Base-by-base conservation (phyloP, 2,329 filamentous ascomycete species). In the Fusarium ambrosium region DNA sequence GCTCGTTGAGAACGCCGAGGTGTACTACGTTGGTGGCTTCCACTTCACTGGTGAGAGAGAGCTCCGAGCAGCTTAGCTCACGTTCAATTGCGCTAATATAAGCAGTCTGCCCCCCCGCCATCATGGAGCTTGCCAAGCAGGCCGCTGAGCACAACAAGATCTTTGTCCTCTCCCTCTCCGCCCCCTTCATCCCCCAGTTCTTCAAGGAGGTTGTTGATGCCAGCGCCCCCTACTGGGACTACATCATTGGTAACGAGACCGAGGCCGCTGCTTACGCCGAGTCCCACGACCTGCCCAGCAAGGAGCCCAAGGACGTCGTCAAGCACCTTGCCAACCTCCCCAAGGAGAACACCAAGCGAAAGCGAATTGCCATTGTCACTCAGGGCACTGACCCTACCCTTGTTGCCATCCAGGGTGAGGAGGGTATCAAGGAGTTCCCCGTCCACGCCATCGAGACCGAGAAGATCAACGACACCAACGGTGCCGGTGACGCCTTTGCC, bases 171-270 rank as follows among this genome's bases (percentile, higher is more conserved):
- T 97, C 95, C 78, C 91, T 99, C 71, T 97, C 95, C 62, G 97
- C 97, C 9, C 97, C 97, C 70, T 99, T 99, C 89, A 98, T 99
- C 81, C 88, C 93, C 43, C 93, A 97, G 83, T 98, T 98, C 90
- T 99, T 98, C 93, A 98, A 98, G 89, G 95, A 98, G 60, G 93
- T 92, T 76, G 91, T 99, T 58, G 95, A 98, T 85, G 92, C 92
- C 79, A 93, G 94, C 64, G 89, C 95, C 63, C 93, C 94, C 34
- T 98, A 98, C 91, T 97, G 95, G 89, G 95, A 98, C 87, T 97
- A 96, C 86, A 89, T 98, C 72, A 94, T 99, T 83, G 96, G 95
- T 81, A 99, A 99, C 87, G 97, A 99, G 91, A 94, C 94, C 76
- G 97, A 99, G 87, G 96, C 95, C 59, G 90, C 92, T 78, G 89